Evolutionary conservation across 1,139 yeast genomes (phyloP).

Genomic region (Pichia inconspicua): DNA sequence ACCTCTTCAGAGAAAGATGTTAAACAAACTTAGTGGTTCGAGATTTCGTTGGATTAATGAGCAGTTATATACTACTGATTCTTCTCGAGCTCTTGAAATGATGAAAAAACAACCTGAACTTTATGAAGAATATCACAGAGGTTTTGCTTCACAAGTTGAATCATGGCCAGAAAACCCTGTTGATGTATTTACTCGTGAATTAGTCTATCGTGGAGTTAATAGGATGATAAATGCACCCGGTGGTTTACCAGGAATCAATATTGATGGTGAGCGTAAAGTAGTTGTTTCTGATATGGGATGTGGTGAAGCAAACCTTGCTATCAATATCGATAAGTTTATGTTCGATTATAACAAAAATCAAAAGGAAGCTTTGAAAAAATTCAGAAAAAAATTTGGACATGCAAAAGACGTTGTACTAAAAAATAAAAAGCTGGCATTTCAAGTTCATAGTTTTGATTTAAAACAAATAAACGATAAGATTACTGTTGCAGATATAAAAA

Average conservation of each 20-base stretch:
- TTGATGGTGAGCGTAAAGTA: slow-evolving; percentile 34
- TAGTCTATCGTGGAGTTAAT: slow-evolving; percentile 47
- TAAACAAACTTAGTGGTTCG: slow-evolving; percentile 89
- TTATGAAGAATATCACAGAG: slow-evolving; percentile 91
- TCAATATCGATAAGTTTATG: slow-evolving; percentile 50
- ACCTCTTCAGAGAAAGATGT: slow-evolving; percentile 91
- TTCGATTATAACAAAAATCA: slow-evolving; percentile 24
- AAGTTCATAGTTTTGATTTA: slow-evolving; percentile 84
- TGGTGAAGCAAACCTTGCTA: slow-evolving; percentile 87
- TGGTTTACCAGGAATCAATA: slow-evolving; percentile 66
- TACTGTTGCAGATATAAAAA: slow-evolving; percentile 89
- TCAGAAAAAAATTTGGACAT: slow-evolving; percentile 27
- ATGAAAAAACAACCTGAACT: slow-evolving; percentile 76
- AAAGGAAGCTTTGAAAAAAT: slow-evolving; percentile 30
- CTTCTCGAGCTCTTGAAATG: slow-evolving; percentile 66
- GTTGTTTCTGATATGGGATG: slow-evolving; percentile 98
- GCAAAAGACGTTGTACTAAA: slow-evolving; percentile 23
- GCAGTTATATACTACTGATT: slow-evolving; percentile 77
- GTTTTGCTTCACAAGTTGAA: slow-evolving; percentile 89
- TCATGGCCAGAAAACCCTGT: slow-evolving; percentile 99
- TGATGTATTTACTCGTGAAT: slow-evolving; percentile 70
- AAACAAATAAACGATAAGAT: slow-evolving; percentile 79
- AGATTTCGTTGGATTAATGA: slow-evolving; percentile 97
- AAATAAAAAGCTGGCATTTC: slow-evolving; percentile 40
- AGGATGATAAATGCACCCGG: slow-evolving; percentile 89